Percentiles rank a stretch among this genome's conserved stretches.
phyloP scores from a whole-genome alignment of 1,284 basidiomycete species.

The Boletus sp. region DNA sequence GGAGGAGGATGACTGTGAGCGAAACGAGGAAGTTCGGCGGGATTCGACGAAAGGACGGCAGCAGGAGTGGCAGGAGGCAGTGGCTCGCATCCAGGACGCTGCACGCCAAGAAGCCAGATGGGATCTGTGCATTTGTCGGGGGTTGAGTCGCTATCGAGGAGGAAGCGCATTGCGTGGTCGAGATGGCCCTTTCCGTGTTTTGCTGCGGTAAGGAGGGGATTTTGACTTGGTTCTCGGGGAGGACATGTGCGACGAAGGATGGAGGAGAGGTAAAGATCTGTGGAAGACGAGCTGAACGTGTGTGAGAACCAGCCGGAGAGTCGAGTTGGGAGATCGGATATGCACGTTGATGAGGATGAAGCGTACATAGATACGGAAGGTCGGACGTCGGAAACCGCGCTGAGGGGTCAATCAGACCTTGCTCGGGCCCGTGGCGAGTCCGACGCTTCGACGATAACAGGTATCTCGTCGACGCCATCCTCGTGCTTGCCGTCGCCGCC shows the following conservation, averaged over 20 bases:
- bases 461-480: conserved; percentile 45
- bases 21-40: conserved; percentile 47
- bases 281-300: conserved; percentile 68
- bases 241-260: conserved; percentile 48
- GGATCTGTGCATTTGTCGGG: conserved; percentile 80
- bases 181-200: conserved; percentile 75
- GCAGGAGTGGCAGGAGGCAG: conserved; percentile 42
- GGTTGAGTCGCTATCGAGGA: conserved; percentile 81
- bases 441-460: conserved; percentile 55
- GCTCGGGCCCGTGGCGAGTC: conserved; percentile 47
- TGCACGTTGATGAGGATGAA: conserved; percentile 36
- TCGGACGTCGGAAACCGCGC: conserved; percentile 48
- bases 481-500: conserved; percentile 34
- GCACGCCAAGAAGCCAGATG: conserved; percentile 85
- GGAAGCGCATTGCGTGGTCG: conserved; percentile 80
- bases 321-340: conserved; percentile 60
- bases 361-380: conserved; percentile 37
- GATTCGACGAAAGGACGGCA: conserved; percentile 37
- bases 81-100: conserved; percentile 74
- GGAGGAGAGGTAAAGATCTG: conserved; percentile 67
- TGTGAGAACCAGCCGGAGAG: conserved; percentile 80
- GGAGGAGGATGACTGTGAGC: conserved; percentile 55
- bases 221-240: conserved; percentile 53
- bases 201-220: conserved; percentile 63
- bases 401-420: conserved; percentile 52